phyloP scores from a whole-genome alignment of 78 protist species.

The Chrysochromulina tobinii region DNA sequence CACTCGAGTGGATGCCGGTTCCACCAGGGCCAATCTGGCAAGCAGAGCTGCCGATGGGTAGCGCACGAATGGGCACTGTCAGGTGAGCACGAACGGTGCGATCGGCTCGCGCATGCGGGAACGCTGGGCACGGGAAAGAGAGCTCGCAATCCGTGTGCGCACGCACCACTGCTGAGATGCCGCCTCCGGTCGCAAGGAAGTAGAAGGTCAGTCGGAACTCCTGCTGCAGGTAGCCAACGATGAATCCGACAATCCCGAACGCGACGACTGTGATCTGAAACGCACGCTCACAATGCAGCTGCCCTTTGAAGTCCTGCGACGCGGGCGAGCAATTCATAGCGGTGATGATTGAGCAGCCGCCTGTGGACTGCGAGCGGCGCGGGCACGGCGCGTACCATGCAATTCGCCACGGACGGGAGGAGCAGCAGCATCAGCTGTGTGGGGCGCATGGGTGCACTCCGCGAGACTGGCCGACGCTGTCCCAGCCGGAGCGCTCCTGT shows the following conservation, averaged over 20 bases:
- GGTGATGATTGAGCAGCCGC: no score
- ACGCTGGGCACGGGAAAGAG: neutral
- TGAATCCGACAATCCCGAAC: neutral
- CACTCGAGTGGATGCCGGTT: slow-evolving; percentile 4
- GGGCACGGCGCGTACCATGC: no score
- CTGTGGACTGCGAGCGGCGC: no score
- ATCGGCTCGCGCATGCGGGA: neutral
- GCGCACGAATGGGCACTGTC: neutral
- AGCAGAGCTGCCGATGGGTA: neutral
- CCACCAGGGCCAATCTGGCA: slow-evolving; percentile 36
- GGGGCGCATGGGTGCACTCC: no score
- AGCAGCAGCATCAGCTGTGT: no score
- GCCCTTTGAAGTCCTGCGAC: slow-evolving; percentile 22
- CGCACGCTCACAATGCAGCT: slow-evolving; percentile 2
- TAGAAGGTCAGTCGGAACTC: neutral
- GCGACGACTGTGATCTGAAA: neutral
- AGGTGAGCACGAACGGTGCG: no score
- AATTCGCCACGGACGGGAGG: no score
- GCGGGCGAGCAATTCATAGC: no score
- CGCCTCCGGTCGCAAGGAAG: neutral
- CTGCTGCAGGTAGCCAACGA: neutral
- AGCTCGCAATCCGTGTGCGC: neutral
- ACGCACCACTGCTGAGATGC: neutral
- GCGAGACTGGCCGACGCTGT: no score
- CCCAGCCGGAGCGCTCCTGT: no score